Percentiles rank a stretch among this genome's conserved stretches.
Conservation (phyloP, 345 rosid species). For the Gossypium mustelinum region DNA sequence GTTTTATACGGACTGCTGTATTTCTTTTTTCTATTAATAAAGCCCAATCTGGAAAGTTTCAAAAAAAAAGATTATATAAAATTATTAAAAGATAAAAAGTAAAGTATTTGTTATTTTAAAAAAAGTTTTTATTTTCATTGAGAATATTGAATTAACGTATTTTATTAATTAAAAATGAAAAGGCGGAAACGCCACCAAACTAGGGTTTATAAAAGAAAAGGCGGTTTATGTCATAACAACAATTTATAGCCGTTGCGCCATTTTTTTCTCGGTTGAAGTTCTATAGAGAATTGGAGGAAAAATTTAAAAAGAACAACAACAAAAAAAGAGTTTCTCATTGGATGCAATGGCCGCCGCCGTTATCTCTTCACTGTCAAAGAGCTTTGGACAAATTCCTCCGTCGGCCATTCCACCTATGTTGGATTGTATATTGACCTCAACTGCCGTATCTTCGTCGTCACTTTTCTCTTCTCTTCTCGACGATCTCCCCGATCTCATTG, state of each 20-base stretch:
- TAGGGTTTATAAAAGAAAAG: constrained; percentile 1
- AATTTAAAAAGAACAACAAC: too few species aligned
- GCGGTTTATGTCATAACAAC: background rate
- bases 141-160: background rate
- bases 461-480: constrained; percentile 59
- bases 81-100: too few species aligned
- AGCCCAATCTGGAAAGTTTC: too few species aligned
- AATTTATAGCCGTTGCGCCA: background rate
- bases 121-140: too few species aligned
- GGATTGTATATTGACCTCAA: constrained; percentile 76
- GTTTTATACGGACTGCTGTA: too few species aligned
- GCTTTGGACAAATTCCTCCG: constrained; percentile 60
- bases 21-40: too few species aligned
- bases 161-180: background rate
- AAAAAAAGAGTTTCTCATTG: background rate
- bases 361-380: constrained; percentile 48
- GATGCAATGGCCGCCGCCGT: constrained; percentile 38
- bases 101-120: too few species aligned
- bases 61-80: too few species aligned
- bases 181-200: background rate
- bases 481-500: constrained; percentile 18
- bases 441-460: constrained; percentile 45
- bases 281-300: background rate
- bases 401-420: constrained; percentile 71
- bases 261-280: background rate